Percentiles rank a stretch among this genome's conserved stretches.
phyloP scores from a whole-genome alignment of 1,284 basidiomycete species.

The Vanrija humicola region DNA sequence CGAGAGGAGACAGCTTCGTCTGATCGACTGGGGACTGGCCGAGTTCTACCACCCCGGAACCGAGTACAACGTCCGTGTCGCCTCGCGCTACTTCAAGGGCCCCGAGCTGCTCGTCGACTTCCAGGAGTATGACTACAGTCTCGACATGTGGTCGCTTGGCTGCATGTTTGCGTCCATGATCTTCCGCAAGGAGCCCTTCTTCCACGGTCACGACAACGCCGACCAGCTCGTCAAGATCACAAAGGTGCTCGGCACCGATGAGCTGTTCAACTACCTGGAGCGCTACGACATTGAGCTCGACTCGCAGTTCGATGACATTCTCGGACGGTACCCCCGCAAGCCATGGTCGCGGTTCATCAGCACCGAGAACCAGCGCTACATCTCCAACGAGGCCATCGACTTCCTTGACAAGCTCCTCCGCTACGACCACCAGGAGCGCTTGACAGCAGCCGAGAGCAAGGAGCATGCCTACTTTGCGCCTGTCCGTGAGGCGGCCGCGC shows the following conservation, averaged over 20 bases:
- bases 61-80: constrained; percentile 97
- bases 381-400: constrained; percentile 97
- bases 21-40: constrained; percentile 98
- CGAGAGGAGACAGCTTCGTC: constrained; percentile 87
- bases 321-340: constrained; percentile 87
- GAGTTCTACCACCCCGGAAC: constrained; percentile 98
- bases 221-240: constrained; percentile 98
- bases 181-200: constrained; percentile 99
- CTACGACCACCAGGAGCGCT: constrained; percentile 91
- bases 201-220: constrained; percentile 99
- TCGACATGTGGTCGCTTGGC: constrained; percentile 98
- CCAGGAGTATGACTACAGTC: constrained; percentile 93
- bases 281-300: constrained; percentile 93
- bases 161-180: constrained; percentile 99
- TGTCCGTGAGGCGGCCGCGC: constrained; percentile 24
- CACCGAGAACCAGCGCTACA: constrained; percentile 89
- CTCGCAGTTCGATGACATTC: constrained; percentile 81
- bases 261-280: constrained; percentile 77
- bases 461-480: constrained; percentile 73
- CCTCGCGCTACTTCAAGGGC: constrained; percentile 96
- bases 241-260: constrained; percentile 95
- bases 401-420: constrained; percentile 92
- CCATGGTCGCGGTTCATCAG: constrained; percentile 92
- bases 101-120: constrained; percentile 97
- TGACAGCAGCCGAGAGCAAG: constrained; percentile 89